Evolutionary conservation across 2,329 filamentous ascomycete species (phyloP).

Genomic region (Fusarium albosuccineum): DNA sequence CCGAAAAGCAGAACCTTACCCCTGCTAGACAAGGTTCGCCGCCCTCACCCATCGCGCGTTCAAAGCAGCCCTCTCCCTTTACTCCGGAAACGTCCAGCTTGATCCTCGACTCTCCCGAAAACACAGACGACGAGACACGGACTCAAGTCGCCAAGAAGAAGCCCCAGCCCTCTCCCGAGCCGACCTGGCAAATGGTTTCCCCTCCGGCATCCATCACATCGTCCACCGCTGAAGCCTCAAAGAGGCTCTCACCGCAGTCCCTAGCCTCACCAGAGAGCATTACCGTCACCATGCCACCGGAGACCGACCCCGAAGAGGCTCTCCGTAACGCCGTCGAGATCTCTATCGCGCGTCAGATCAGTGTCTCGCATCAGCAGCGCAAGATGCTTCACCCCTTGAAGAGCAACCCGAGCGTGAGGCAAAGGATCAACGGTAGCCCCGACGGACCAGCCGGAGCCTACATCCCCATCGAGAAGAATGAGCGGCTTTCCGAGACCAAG

Average conservation of each 20-base stretch:
- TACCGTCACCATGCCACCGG: constrained; percentile 29
- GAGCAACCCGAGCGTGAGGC: constrained; percentile 47
- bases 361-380: constrained; percentile 72
- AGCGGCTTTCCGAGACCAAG: constrained; percentile 53
- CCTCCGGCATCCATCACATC: constrained; percentile 53
- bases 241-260: constrained; percentile 32
- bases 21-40: constrained; percentile 28
- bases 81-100: constrained; percentile 41
- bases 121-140: constrained; percentile 45
- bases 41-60: constrained; percentile 20
- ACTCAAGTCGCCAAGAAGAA: constrained; percentile 46
- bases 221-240: constrained; percentile 24
- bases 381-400: constrained; percentile 69
- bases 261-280: constrained; percentile 43
- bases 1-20: constrained; percentile 20
- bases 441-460: constrained; percentile 15
- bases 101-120: constrained; percentile 58
- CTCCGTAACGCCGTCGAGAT: constrained; percentile 71
- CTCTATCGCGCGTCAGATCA: constrained; percentile 77
- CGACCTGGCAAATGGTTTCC: constrained; percentile 63
- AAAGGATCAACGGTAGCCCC: constrained; percentile 34
- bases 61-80: constrained; percentile 38
- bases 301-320: constrained; percentile 45
- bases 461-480: constrained; percentile 45
- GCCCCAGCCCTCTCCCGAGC: constrained; percentile 56